These are phyloP conservation scores for Ogataea parapolymorpha DNA, from an alignment of 805 yeast genomes.

Conservation along the genomic window DNA sequence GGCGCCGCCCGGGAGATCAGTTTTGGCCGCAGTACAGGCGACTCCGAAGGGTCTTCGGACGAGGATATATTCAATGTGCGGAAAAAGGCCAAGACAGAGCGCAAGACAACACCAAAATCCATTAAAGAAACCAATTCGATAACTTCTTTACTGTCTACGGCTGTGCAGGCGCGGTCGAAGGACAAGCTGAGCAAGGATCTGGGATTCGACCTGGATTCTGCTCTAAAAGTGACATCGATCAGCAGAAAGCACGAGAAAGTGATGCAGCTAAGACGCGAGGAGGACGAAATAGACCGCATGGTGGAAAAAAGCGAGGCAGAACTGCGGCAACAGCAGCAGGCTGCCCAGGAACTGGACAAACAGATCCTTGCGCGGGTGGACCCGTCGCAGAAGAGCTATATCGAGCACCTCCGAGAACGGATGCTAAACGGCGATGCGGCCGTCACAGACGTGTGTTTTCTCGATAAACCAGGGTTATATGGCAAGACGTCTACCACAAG, in stretches of 20 bases:
- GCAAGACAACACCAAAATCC: conserved; percentile 1
- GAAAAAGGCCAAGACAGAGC: conserved; percentile 1
- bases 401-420: conserved; percentile 10
- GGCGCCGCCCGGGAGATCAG: conserved; percentile 1
- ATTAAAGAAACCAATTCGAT: conserved; percentile 3
- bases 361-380: conserved; percentile 7
- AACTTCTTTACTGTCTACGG: conserved; percentile 5
- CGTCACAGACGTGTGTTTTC: conserved; percentile 16
- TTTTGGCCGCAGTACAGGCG: background rate
- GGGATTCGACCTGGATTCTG: conserved; percentile 20
- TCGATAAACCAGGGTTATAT: conserved; percentile 8
- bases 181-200: conserved; percentile 15
- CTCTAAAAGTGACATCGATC: conserved; percentile 10
- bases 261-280: conserved; percentile 10
- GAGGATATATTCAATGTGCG: conserved; percentile 11
- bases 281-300: conserved; percentile 20
- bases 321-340: conserved; percentile 3
- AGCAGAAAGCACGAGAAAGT: conserved; percentile 14
- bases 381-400: conserved; percentile 10
- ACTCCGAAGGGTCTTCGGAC: conserved; percentile 6
- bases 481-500: background rate
- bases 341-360: conserved; percentile 5
- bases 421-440: conserved; percentile 10
- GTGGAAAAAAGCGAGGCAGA: conserved; percentile 12
- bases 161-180: conserved; percentile 7